A percentile compares a stretch with the other conserved stretches of the same genome.
phyloP scores from a whole-genome alignment of 495 filamentous ascomycete genomes.

The Penicillium malachiteum region DNA sequence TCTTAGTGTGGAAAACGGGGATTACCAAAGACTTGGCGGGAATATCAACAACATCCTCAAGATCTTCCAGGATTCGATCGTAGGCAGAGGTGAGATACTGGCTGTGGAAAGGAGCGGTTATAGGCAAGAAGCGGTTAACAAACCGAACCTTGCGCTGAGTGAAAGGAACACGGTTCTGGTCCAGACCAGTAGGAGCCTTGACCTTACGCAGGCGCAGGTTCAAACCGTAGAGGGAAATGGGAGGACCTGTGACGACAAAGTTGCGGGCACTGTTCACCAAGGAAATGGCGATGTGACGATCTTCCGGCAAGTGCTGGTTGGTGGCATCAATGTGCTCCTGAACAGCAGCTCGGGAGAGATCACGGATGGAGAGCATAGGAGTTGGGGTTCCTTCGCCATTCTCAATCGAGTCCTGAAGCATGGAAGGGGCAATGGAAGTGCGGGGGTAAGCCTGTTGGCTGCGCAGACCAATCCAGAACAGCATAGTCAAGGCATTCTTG shows the following conservation, averaged over 20 bases:
- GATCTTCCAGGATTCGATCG: conserved; percentile 76
- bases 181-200: conserved; percentile 92
- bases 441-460: conserved; percentile 96
- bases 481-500: conserved; percentile 76
- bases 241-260: conserved; percentile 94
- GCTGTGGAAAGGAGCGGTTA: conserved; percentile 98
- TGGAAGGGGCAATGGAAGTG: conserved; percentile 86
- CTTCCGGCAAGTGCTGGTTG: conserved; percentile 89
- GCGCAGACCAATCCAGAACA: conserved; percentile 99
- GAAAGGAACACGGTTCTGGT: conserved; percentile 92
- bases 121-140: conserved; percentile 94
- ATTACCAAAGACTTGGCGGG: conserved; percentile 67
- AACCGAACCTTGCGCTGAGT: conserved; percentile 95
- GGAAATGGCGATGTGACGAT: conserved; percentile 92
- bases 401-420: conserved; percentile 91
- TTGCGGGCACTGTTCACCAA: conserved; percentile 96
- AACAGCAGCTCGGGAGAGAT: conserved; percentile 78
- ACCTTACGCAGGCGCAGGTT: conserved; percentile 93
- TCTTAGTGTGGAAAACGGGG: conserved; percentile 84
- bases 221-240: conserved; percentile 91
- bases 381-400: conserved; percentile 92
- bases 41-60: conserved; percentile 78
- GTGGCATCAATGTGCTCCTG: conserved; percentile 94
- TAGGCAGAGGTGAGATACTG: conserved; percentile 81
- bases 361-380: conserved; percentile 96